Evolutionary conservation across 208 protist species (phyloP), one percentile per base, ranked within the genome.

Genomic region (Phytomonas sp.): DNA sequence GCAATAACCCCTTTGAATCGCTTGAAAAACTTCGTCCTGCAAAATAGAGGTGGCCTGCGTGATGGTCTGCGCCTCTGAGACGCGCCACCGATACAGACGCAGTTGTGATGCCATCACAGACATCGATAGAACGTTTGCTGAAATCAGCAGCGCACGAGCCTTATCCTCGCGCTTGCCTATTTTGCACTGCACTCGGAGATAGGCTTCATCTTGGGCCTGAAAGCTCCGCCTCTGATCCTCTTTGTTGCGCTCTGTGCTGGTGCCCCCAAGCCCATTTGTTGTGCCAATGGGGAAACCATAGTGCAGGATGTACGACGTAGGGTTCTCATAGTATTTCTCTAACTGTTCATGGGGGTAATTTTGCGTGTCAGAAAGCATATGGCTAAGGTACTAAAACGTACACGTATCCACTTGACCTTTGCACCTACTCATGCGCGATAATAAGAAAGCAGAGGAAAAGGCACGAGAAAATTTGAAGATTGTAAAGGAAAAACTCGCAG

Each of bases 51-150:
- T 91, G 6, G 85, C 83, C 37, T 91, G 74, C 0, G 73, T 72
- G 17, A 92, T 65, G 11, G 84, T 92, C 69, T 91, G 84, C 13
- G 85, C 82, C 76, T 95, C 87, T 8, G 78, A 77, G 17, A 95
- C 89, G 7, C 72, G 81, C 89, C 89, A 95, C 32, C 89, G 81
- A 72, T 92, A 85, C 89, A 95, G 89, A 59, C 75, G 71, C 40
- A 95, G 80, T 78, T 95, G 89, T 26, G 87, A 90, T 46, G 81
- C 65, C 81, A 93, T 91, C 6, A 95, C 78, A 11, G 87, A 85
- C 71, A 91, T 79, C 60, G 81, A 80, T 30, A 95, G 77, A 17
- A 83, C 76, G 71, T 95, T 95, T 4, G 84, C 89, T 0, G 89
- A 92, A n/a, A 95, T 37, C 11, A 95, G 28, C 28, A 93, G 33